A percentile compares a stretch with the other conserved stretches of the same genome.
Conservation (phyloP, 768 basidiomycete species). For the Suillus subaureus region DNA sequence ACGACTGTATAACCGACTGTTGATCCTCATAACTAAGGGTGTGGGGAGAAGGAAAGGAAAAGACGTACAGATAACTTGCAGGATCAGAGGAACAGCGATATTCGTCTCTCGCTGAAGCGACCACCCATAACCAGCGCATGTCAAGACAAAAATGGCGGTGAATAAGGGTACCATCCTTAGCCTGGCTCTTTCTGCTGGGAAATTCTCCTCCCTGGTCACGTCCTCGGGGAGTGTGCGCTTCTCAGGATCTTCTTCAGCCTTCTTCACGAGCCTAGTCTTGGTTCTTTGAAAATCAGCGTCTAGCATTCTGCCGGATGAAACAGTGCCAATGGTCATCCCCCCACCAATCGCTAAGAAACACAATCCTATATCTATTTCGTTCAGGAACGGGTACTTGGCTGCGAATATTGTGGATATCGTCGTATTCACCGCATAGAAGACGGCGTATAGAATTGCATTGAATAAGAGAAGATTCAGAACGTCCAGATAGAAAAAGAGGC, state of each 20-base stretch:
- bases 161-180: constrained; percentile 49
- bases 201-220: constrained; percentile 38
- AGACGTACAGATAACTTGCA: constrained; percentile 42
- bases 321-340: constrained; percentile 65
- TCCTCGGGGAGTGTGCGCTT: constrained; percentile 21
- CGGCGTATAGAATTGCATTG: constrained; percentile 55
- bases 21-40: background rate
- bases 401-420: constrained; percentile 54
- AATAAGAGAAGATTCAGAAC: constrained; percentile 43
- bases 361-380: constrained; percentile 60
- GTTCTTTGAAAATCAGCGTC: constrained; percentile 64
- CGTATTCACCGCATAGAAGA: constrained; percentile 51
- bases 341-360: constrained; percentile 79
- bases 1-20: constrained; percentile 54
- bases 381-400: constrained; percentile 49
- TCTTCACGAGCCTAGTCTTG: constrained; percentile 22
- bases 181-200: constrained; percentile 65
- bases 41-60: background rate
- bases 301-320: constrained; percentile 60
- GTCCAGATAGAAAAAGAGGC: constrained; percentile 40
- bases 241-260: constrained; percentile 24
- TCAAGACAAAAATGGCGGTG: constrained; percentile 39
- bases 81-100: constrained; percentile 56
- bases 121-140: constrained; percentile 63
- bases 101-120: constrained; percentile 49